phyloP scores from a whole-genome alignment of 371 early-diverging fungal species.

The Rhizopus arrhizus region DNA sequence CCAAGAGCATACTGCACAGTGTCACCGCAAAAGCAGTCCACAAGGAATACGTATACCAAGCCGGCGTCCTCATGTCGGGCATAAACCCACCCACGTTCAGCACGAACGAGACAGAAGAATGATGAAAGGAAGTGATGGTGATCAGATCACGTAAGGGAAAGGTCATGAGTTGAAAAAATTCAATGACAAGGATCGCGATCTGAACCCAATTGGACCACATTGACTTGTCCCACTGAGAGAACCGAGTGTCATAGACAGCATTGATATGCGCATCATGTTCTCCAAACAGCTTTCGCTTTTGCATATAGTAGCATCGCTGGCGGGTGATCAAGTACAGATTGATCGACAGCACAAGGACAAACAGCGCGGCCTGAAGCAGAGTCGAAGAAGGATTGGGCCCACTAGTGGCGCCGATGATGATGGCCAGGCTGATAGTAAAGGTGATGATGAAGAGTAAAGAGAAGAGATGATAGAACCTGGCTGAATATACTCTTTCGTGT shows the following conservation, averaged over 20 bases:
- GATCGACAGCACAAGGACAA: constrained; percentile 49
- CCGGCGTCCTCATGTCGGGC: constrained; percentile 49
- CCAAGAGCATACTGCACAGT: constrained; percentile 29
- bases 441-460: constrained; percentile 33
- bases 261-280: constrained; percentile 40
- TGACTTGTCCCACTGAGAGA: constrained; percentile 35
- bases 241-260: constrained; percentile 40
- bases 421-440: constrained; percentile 27
- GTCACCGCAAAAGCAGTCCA: constrained; percentile 42
- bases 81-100: constrained; percentile 43
- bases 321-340: constrained; percentile 52
- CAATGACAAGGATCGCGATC: constrained; percentile 54
- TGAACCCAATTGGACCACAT: constrained; percentile 59
- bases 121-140: constrained; percentile 24
- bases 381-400: background rate
- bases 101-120: constrained; percentile 26
- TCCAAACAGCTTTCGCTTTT: constrained; percentile 40
- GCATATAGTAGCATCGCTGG: constrained; percentile 49
- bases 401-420: constrained; percentile 30
- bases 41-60: constrained; percentile 48
- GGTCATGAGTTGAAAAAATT: constrained; percentile 55
- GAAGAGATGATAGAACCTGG: constrained; percentile 39
- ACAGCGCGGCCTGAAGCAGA: constrained; percentile 44
- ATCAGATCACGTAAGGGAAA: constrained; percentile 58
- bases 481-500: constrained; percentile 35